Base-by-base conservation (phyloP, 2,329 filamentous ascomycete genomes). In the Xylariaceae sp. region DNA sequence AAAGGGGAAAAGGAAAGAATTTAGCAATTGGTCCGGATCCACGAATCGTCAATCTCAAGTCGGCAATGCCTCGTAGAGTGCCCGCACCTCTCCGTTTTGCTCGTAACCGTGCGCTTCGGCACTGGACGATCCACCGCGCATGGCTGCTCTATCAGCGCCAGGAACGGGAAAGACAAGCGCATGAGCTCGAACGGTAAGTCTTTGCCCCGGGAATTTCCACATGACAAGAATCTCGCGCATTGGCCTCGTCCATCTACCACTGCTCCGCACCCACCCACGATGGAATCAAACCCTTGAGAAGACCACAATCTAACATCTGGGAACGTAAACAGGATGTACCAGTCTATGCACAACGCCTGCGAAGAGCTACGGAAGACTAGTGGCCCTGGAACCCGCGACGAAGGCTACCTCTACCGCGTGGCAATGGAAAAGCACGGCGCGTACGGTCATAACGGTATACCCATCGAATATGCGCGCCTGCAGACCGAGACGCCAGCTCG, bases 81-180 rank as follows among this genome's bases (percentile, higher is more conserved):
- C 80, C 80, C 5, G 74, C 81, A 0, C 92, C 94, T 0, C 82
- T 99, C 61, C 87, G 90, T 65, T 92, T 97, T 81, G 90, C 84
- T 39, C 90, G 92, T 64, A 88, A 87, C 72, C 86, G 94, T 53
- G 82, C 85, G 72, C 84, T 99, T 60, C 89, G 94, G 44, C 94
- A 99, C 79, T 99, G 94, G 94, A 97, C 94, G 48, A 97, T 99
- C 72, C 92, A 97, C 78, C 91, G 94, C 64, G 92, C 92, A 19
- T 97, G 92, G 90, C 80, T 89, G 65, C 79, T 97, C 29, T 87
- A 87, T 74, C 84, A 86, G 65, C 80, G 85, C 63, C 81, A 88
- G 68, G 80, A 85, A 65, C 84, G 85, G 46, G 76, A 80, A 60
- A 74, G 76, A 34, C 79, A 84, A 48, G 80, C 88, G 68, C 74